These are phyloP conservation scores for Starmerella scarabaei DNA, from an alignment of 805 yeast genomes.

Conservation along the genomic window DNA sequence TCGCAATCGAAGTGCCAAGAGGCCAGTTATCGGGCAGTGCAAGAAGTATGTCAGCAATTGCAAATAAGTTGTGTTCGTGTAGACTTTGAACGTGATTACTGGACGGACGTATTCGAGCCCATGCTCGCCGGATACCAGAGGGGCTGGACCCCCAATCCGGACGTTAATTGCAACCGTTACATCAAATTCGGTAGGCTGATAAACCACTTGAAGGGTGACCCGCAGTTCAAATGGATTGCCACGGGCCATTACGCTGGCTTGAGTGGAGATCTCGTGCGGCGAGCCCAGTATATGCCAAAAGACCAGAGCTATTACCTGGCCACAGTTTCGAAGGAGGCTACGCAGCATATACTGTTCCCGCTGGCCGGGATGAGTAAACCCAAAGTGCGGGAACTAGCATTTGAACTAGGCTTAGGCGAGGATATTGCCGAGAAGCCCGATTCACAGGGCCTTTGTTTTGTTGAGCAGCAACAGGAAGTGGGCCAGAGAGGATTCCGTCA, in stretches of 20 bases:
- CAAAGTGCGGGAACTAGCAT: conserved; percentile 57
- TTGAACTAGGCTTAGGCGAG: conserved; percentile 30
- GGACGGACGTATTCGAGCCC: conserved; percentile 86
- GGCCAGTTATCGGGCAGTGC: conserved; percentile 78
- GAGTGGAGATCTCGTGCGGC: conserved; percentile 20
- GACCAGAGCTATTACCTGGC: conserved; percentile 90
- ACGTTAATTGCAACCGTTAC: conserved; percentile 69
- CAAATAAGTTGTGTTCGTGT: conserved; percentile 61
- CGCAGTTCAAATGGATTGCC: conserved; percentile 56
- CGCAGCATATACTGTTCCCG: conserved; percentile 55
- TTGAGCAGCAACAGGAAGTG: conserved; percentile 34
- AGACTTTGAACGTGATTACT: conserved; percentile 80
- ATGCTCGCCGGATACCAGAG: conserved; percentile 60
- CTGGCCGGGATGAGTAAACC: conserved; percentile 69
- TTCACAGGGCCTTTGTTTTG: conserved; percentile 92
- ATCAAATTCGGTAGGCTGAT: conserved; percentile 78
- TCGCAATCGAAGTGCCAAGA: conserved; percentile 55
- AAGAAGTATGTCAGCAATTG: conserved; percentile 44
- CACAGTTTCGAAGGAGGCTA: conserved; percentile 38
- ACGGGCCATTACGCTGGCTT: conserved; percentile 44
- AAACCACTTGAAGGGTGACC: conserved; percentile 24
- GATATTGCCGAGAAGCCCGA: conserved; percentile 72
- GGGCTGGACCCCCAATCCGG: conserved; percentile 92
- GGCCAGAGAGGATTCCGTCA: conserved; percentile 45
- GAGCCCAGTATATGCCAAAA: conserved; percentile 48